phyloP scores from a whole-genome alignment of 1,284 basidiomycete species.

The Microstroma glucosiphilum region DNA sequence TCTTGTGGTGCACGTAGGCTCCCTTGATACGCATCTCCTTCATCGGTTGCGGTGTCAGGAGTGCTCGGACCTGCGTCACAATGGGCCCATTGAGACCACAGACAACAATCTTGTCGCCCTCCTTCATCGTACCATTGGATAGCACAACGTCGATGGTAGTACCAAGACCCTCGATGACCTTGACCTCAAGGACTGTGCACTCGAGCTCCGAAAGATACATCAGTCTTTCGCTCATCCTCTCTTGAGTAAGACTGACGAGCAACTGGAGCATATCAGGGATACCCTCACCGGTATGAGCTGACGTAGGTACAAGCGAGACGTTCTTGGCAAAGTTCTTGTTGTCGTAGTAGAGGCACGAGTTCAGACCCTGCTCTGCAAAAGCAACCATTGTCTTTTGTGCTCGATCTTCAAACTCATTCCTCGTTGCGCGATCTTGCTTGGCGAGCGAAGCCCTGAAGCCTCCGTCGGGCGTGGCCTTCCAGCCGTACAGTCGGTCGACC shows the following conservation, averaged over 20 bases:
- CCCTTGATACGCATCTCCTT: constrained; percentile 97
- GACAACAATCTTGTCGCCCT: constrained; percentile 91
- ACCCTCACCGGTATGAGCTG: constrained; percentile 95
- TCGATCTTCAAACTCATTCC: constrained; percentile 89
- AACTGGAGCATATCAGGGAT: constrained; percentile 99
- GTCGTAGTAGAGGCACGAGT: constrained; percentile 90
- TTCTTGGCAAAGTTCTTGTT: constrained; percentile 93
- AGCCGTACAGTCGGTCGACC: constrained; percentile 97
- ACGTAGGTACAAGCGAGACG: constrained; percentile 94
- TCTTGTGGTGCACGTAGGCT: constrained; percentile 93
- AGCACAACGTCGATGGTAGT: constrained; percentile 97
- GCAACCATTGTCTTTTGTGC: constrained; percentile 77
- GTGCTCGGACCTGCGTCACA: constrained; percentile 85
- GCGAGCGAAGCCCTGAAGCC: constrained; percentile 86
- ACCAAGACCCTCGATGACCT: constrained; percentile 95
- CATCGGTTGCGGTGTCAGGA: constrained; percentile 92
- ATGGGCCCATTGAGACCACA: constrained; percentile 98
- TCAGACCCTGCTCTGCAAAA: constrained; percentile 95
- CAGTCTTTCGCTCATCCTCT: constrained; percentile 91
- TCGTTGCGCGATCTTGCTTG: constrained; percentile 74
- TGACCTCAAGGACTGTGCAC: constrained; percentile 99
- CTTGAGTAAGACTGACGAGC: constrained; percentile 92
- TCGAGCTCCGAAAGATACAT: constrained; percentile 99
- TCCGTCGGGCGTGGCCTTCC: constrained; percentile 83
- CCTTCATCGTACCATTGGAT: constrained; percentile 85